A percentile compares a stretch with the other conserved stretches of the same genome.
Conservation (phyloP, 2,329 filamentous ascomycete species). For the Sporothrix humicola region DNA sequence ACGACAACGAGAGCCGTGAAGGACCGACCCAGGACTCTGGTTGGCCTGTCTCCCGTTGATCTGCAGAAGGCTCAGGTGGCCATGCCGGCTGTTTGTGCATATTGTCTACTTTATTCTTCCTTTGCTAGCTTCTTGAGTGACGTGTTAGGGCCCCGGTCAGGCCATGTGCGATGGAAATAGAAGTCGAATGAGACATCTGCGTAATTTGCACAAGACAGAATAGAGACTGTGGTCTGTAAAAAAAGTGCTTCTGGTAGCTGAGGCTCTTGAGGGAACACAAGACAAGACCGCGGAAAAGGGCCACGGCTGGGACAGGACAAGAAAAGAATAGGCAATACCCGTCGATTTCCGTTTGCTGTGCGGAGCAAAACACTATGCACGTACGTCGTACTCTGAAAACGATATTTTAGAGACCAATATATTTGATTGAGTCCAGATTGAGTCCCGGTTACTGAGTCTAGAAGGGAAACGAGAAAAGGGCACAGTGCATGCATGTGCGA, state of each 20-base stretch:
- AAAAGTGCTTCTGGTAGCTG: not conserved
- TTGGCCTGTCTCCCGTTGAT: not conserved
- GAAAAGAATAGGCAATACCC: not conserved
- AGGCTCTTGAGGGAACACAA: not conserved
- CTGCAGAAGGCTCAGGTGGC: constrained; percentile 8
- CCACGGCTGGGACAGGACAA: not conserved
- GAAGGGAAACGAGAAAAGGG: not conserved
- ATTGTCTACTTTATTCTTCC: not conserved
- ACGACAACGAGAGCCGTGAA: not conserved
- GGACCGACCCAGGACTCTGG: not conserved
- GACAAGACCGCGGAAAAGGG: not conserved
- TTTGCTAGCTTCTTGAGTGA: not conserved
- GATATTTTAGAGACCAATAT: too few relatives aligned
- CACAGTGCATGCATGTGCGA: constrained; percentile 24
- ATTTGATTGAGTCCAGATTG: not conserved
- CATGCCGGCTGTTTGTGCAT: not conserved
- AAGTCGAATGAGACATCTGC: not conserved
- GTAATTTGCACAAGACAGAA: not conserved
- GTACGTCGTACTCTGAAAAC: too few relatives aligned
- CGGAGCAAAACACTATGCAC: too few relatives aligned
- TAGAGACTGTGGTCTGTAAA: not conserved
- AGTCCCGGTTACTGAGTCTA: not conserved
- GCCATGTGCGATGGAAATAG: constrained; percentile 10
- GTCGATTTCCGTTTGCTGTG: not conserved
- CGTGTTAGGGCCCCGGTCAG: not conserved